Conservation (phyloP, 192 early-diverging fungal genomes). For the Phycomyces nitens region DNA sequence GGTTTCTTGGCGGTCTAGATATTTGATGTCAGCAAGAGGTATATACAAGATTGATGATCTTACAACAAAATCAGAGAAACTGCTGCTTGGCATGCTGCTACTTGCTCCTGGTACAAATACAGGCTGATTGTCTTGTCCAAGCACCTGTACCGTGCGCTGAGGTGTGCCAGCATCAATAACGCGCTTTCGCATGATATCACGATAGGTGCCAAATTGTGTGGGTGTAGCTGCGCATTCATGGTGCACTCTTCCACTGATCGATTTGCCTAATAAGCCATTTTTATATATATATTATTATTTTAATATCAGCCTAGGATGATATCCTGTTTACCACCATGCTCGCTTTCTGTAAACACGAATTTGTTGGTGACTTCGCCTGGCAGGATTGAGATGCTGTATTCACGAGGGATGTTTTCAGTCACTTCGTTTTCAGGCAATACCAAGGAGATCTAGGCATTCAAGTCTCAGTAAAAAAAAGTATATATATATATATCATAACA, state of each 20-base stretch:
- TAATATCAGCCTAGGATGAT: too few relatives aligned
- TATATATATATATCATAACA: too few relatives aligned
- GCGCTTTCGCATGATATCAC: constrained; percentile 65
- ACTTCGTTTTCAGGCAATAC: constrained; percentile 62
- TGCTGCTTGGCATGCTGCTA: constrained; percentile 28
- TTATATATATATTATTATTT: background rate
- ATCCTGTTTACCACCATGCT: constrained; percentile 38
- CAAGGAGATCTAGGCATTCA: constrained; percentile 59
- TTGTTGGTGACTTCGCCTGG: constrained; percentile 66
- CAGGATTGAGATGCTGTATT: constrained; percentile 76
- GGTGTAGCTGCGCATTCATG: constrained; percentile 72
- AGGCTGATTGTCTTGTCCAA: constrained; percentile 41
- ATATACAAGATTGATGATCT: background rate
- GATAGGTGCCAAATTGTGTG: constrained; percentile 53
- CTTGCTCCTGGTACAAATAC: constrained; percentile 44
- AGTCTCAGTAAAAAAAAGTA: constrained; percentile 2
- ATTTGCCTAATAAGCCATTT: constrained; percentile 18
- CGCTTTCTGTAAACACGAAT: constrained; percentile 75
- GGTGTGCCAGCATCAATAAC: constrained; percentile 54
- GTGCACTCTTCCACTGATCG: constrained; percentile 55
- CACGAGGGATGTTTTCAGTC: constrained; percentile 69
- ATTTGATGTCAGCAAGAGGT: background rate
- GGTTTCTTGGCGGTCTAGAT: constrained; percentile 29
- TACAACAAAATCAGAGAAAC: constrained; percentile 31
- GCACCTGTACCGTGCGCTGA: constrained; percentile 46